Evolutionary conservation across 345 rosid species (phyloP), one percentile per base, ranked within the genome.

Genomic region (Luvunga scandens): DNA sequence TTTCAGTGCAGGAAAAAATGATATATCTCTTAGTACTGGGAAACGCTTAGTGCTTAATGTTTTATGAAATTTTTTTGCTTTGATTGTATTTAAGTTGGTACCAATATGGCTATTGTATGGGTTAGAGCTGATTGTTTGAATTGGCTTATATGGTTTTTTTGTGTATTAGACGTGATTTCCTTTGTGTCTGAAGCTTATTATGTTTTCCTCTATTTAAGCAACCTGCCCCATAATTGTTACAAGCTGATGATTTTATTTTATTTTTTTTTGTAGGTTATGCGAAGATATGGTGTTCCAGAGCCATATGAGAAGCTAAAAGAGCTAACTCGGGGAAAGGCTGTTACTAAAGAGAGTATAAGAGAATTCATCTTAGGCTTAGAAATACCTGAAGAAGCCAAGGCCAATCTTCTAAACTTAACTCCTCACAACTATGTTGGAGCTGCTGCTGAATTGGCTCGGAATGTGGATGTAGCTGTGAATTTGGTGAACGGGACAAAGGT

Each of bases 221-320:
- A 18, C 4, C 16, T 28, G 45, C 71, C 48, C 3, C n/a, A 14
- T 6, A 57, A 9, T 7, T 25, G 22, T 61, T 22, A 38, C 28
- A 18, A 1, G n/a, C 27, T 30, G 48, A 31, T 9, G 21, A 42
- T 66, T 22, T 24, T 34, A n/a, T n/a, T n/a, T n/a, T n/a, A n/a
- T 34, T 34, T 34, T 36, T 7, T 5, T 76, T 12, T 73, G 30
- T 28, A 92, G 98, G 95, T 97, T 59, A 94, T 97, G 99, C 90
- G 98, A 73, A 90, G 98, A 84, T 91, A 83, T 1, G 96, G 98
- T 63, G 97, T 94, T 74, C 97, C 98, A 27, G 97, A 93, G 88
- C 97, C 98, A 9, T 93, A 93, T 16, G 97, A 97, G 90, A 97
- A 93, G 86, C 89, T 97, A 48, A 93, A 97, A 86, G 97, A 89